These are phyloP conservation scores for Zoysia japonica DNA, from an alignment of 176 grass and related monocot genomes.

Conservation along the genomic window DNA sequence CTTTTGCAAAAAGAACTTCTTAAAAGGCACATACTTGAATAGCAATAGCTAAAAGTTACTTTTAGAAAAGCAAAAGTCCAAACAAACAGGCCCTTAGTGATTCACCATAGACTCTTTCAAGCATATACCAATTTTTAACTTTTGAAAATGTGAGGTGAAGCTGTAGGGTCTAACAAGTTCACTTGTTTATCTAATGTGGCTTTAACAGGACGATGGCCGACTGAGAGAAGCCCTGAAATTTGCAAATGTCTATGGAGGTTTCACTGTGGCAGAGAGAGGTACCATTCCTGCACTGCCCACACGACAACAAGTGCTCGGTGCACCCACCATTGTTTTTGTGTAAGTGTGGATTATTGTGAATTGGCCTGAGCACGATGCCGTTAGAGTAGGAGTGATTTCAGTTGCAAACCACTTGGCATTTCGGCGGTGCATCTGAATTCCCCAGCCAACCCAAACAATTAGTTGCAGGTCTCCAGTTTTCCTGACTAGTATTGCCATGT, in stretches of 20 bases:
- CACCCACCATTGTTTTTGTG: constrained; percentile 48
- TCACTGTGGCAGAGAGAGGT: constrained; percentile 82
- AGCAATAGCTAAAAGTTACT: no score
- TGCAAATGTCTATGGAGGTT: constrained; percentile 80
- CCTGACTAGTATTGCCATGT: background rate
- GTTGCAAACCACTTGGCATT: constrained; percentile 2
- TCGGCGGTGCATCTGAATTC: background rate
- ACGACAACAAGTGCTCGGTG: constrained; percentile 65
- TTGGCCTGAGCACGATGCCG: no score
- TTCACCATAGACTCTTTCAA: background rate
- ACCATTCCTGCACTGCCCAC: constrained; percentile 87
- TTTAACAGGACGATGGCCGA: constrained; percentile 70
- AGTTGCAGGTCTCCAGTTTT: no score
- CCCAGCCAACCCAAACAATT: constrained; percentile 35
- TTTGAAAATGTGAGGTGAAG: background rate
- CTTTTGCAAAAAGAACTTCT: no score
- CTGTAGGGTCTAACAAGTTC: background rate
- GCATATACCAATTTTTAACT: background rate
- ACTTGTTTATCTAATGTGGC: background rate
- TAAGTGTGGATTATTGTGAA: constrained; percentile 34
- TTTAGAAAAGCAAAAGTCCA: no score
- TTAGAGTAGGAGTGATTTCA: constrained; percentile 26
- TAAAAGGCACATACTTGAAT: no score
- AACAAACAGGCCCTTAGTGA: no score
- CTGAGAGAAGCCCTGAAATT: constrained; percentile 84